Evolutionary conservation across 2,329 filamentous ascomycete species (phyloP), one percentile per base, ranked within the genome.

Genomic region (Exserohilum rostratum): DNA sequence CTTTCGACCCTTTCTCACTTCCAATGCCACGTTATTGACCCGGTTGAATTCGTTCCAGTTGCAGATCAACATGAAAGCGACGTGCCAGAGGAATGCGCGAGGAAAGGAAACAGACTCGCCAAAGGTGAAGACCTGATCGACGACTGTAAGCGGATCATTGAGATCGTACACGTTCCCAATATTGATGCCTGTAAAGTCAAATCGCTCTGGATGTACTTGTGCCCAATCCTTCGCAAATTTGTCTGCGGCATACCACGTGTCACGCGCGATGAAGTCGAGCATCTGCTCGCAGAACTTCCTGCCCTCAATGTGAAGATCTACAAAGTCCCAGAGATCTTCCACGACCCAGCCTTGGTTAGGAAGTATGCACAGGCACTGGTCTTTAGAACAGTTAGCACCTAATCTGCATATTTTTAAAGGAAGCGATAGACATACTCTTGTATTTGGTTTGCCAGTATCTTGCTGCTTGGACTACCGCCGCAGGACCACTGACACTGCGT

Each of bases 291-390:
- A 69, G 39, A 71, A 73, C 1, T 34, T n/a, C 10, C 59, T 53
- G 2, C 60, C 57, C n/a, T 75, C 67, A 7, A 70, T n/a, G 30
- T 71, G 64, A 18, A 76, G 68, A 33, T 76, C 73, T 52, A 57
- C 39, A 7, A 56, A 53, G 40, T 76, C 73, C 68, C 71, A 76
- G 7, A 75, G 62, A 46, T 76, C 73, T 27, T 61, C 29, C 9
- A 74, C 67, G 6, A 43, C 51, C 62, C 64, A 73, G 6, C 58
- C 60, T 35, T 57, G 46, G 6, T 55, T 44, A 4, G 70, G 68
- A 33, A 72, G 70, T 45, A 74, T 67, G 44, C 61, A 61, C 25
- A 62, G 53, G 43, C 65, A 72, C 17, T 67, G 55, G 12, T 54
- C 46, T 53, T 30, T 1, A 30, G 5, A 7, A 17, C 17, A 30